phyloP scores from a whole-genome alignment of 768 basidiomycete species.

The Candolleomyces efflorescens region DNA sequence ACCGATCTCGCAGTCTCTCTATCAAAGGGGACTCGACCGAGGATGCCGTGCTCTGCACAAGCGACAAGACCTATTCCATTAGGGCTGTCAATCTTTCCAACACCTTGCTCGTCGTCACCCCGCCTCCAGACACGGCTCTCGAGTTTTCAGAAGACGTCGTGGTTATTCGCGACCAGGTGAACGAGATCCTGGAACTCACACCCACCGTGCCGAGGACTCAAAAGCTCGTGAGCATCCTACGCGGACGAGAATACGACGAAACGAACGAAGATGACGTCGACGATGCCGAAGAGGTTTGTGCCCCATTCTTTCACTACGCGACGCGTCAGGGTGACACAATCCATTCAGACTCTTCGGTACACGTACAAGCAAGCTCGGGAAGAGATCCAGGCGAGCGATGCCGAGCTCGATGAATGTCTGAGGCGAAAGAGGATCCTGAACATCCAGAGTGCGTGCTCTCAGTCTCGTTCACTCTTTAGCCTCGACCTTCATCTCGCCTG shows the following conservation, averaged over 20 bases:
- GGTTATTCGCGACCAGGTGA: conserved; percentile 75
- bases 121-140: conserved; percentile 31
- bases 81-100: conserved; percentile 90
- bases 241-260: conserved; percentile 70
- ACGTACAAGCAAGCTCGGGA: conserved; percentile 59
- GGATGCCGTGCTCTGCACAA: conserved; percentile 88
- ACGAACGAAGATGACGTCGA: conserved; percentile 53
- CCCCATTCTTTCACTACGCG: not conserved
- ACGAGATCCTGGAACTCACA: conserved; percentile 79
- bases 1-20: conserved; percentile 43
- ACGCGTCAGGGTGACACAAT: not conserved
- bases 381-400: conserved; percentile 80
- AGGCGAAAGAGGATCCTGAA: conserved; percentile 67
- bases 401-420: conserved; percentile 63
- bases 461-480: not conserved
- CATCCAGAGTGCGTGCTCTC: conserved; percentile 50
- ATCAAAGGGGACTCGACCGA: conserved; percentile 82
- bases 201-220: conserved; percentile 77
- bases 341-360: conserved; percentile 21
- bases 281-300: conserved; percentile 15
- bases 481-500: not conserved
- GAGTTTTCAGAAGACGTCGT: conserved; percentile 38
- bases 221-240: conserved; percentile 55
- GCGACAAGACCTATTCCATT: conserved; percentile 72
- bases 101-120: conserved; percentile 70